Evolutionary conservation across 768 basidiomycete genomes (phyloP), one percentile per base, ranked within the genome.

Genomic region (Boletellus ananiceps): DNA sequence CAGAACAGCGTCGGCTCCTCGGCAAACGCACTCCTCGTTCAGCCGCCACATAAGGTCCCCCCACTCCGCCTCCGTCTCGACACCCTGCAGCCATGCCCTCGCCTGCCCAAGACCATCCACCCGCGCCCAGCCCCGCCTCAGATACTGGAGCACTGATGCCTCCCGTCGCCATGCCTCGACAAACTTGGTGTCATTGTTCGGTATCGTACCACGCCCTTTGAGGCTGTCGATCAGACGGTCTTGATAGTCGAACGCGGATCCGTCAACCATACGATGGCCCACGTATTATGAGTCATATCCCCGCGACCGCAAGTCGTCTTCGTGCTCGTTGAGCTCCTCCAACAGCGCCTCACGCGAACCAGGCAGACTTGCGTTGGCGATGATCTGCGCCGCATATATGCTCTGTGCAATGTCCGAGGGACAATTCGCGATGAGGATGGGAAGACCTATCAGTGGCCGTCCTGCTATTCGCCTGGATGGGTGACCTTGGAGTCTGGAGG

Each of bases 61-160:
- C 79, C 79, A 80, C 51, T 79, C 66, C n/a, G 63, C 70, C 65
- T 79, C 80, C 1, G 73, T 77, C 60, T 69, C 66, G 11, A 77
- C 71, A 15, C 72, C 76, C 18, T 67, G 62, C 29, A 79, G 57
- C 79, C 79, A 80, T 47, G 68, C 57, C 16, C 62, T 58, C 38
- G 67, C 65, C 37, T 57, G 54, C 1, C 75, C 77, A 4, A 69
- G 62, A 23, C 57, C 61, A 55, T 78, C 75, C 11, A 79, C 71
- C 7, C 74, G 63, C 38, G 60, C 62, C 80, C 81, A 82, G 2
- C 54, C 70, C 15, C 68, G 58, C 41, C 72, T 70, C 40, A 75
- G 57, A 36, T 65, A 62, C 15, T 61, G 50, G 41, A 73, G 69
- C 2, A 53, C 54, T 33, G 66, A 57, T 2, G 66, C 62, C 33